Conservation (phyloP, 2,329 filamentous ascomycete genomes). For the Pseudodiploospora longispora region DNA sequence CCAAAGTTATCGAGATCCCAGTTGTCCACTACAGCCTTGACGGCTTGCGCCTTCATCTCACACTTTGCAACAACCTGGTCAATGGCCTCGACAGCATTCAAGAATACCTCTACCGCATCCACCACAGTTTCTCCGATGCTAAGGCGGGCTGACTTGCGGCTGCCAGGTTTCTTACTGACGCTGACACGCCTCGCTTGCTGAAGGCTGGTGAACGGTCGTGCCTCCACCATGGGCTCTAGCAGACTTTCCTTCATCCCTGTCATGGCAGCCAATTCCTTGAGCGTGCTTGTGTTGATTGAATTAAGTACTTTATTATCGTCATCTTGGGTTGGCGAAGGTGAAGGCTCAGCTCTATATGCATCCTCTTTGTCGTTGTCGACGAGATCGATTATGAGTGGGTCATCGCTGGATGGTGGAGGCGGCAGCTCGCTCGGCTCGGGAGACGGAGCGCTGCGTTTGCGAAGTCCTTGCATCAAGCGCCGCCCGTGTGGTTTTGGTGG, state of each 20-base stretch:
- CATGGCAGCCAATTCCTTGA: slow-evolving; percentile 72
- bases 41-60: slow-evolving; percentile 57
- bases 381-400: slow-evolving; percentile 26
- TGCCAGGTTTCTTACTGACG: slow-evolving; percentile 37
- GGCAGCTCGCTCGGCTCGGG: slow-evolving; percentile 13
- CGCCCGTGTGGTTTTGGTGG: slow-evolving; percentile 23
- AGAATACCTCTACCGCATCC: slow-evolving; percentile 57
- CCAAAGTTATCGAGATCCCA: slow-evolving; percentile 45
- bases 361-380: slow-evolving; percentile 35
- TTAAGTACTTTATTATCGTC: slow-evolving; percentile 50
- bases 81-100: slow-evolving; percentile 71
- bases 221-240: slow-evolving; percentile 60
- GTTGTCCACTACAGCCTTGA: slow-evolving; percentile 36
- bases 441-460: slow-evolving; percentile 16
- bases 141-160: slow-evolving; percentile 37
- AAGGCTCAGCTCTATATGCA: slow-evolving; percentile 27
- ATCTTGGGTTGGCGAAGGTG: slow-evolving; percentile 20
- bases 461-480: slow-evolving; percentile 29
- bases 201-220: slow-evolving; percentile 66
- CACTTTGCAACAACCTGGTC: slow-evolving; percentile 74
- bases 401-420: slow-evolving; percentile 22
- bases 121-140: slow-evolving; percentile 46
- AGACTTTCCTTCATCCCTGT: slow-evolving; percentile 64
- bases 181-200: slow-evolving; percentile 59
- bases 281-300: slow-evolving; percentile 74